Percentiles rank a stretch among this genome's conserved stretches.
phyloP scores from a whole-genome alignment of 202 grass and related monocot species.

The Hordeum pubiflorum region DNA sequence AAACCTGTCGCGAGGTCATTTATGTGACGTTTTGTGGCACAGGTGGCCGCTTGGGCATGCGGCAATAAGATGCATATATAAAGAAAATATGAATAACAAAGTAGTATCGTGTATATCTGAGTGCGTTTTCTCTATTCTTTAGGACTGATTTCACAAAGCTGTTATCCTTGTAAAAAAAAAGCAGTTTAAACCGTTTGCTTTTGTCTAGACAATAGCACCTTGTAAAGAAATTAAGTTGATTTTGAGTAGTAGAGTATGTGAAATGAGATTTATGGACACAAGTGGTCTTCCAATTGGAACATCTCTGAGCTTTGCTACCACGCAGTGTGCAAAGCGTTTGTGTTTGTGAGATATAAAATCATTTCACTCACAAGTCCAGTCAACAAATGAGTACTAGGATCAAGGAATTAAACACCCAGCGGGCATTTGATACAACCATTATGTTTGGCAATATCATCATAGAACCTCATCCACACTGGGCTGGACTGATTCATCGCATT shows the following conservation, averaged over 20 bases:
- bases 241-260: too few relatives aligned
- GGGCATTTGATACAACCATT: neutral
- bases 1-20: neutral
- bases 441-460: neutral
- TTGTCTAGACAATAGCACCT: neutral
- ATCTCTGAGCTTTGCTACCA: too few relatives aligned
- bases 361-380: neutral
- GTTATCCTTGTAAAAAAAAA: neutral
- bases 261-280: neutral
- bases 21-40: neutral
- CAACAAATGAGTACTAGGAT: neutral
- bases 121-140: neutral
- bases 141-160: neutral
- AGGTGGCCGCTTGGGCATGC: too few relatives aligned
- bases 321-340: too few relatives aligned
- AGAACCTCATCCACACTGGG: neutral
- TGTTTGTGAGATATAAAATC: too few relatives aligned
- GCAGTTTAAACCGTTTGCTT: neutral
- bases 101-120: neutral
- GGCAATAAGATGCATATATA: neutral
- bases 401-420: neutral
- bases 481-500: neutral
- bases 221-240: too few relatives aligned
- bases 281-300: neutral
- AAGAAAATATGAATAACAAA: neutral